A percentile compares a stretch with the other conserved stretches of the same genome.
Evolutionary conservation across 352 stramenopile species (phyloP).

Genomic region (Pythium oligandrum): DNA sequence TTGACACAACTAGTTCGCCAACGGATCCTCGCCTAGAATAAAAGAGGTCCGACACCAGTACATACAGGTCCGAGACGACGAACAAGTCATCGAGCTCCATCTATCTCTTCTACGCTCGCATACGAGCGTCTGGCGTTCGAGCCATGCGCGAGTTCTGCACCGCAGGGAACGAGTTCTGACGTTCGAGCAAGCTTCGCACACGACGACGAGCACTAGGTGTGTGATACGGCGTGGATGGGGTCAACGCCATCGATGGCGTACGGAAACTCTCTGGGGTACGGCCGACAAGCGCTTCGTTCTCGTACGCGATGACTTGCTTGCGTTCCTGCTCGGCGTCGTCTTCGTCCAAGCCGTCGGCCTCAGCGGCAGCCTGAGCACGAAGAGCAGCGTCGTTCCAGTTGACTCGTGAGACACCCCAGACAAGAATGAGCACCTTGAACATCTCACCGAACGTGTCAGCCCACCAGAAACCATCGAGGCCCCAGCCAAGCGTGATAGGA

Average conservation of each 20-base stretch:
- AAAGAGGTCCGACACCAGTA: too few species aligned
- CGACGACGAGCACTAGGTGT: conserved; percentile 28
- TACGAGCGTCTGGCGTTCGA: conserved; percentile 18
- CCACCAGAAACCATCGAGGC: conserved; percentile 47
- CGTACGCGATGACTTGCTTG: conserved; percentile 34
- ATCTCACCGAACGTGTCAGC: conserved; percentile 41
- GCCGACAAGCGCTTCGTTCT: conserved; percentile 37
- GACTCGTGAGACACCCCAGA: conserved; percentile 39
- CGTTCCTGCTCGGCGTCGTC: conserved; percentile 28
- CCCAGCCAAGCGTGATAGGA: conserved; percentile 36
- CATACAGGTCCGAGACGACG: too few species aligned
- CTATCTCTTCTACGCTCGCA: conserved; percentile 8
- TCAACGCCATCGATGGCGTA: conserved; percentile 25
- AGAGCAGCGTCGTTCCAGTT: conserved; percentile 35
- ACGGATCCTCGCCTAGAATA: too few species aligned
- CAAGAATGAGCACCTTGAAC: conserved; percentile 40
- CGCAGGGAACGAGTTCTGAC: conserved; percentile 10
- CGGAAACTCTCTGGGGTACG: conserved; percentile 33
- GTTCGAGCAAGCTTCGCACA: conserved; percentile 18
- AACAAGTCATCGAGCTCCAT: background rate
- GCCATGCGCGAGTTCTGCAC: conserved; percentile 6
- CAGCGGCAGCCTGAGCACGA: conserved; percentile 26
- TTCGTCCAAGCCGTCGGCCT: conserved; percentile 18
- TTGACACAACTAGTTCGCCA: too few species aligned
- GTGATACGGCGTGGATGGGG: conserved; percentile 29